A percentile compares a stretch with the other conserved stretches of the same genome.
phyloP scores from a whole-genome alignment of 371 early-diverging fungal genomes.

The Entomophthora muscae region DNA sequence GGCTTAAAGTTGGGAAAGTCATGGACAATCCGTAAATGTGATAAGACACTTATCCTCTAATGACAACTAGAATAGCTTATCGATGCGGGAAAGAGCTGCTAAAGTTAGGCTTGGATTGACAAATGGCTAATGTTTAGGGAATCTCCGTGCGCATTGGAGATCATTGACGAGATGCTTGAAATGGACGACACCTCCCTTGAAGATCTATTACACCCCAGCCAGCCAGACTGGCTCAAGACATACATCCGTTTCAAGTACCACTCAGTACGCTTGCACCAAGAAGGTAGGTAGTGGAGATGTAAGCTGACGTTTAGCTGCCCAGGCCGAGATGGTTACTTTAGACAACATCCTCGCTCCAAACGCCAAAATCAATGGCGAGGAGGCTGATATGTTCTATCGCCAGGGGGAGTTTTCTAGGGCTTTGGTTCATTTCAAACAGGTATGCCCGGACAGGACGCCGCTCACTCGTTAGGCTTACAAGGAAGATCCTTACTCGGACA shows the following conservation, averaged over 20 bases:
- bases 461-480: background rate
- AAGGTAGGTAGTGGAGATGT: background rate
- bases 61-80: background rate
- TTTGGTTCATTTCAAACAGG: background rate
- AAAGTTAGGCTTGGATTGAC: background rate
- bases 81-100: background rate
- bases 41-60: background rate
- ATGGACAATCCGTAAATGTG: background rate
- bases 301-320: background rate
- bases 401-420: background rate
- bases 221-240: background rate
- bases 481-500: background rate
- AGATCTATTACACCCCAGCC: background rate
- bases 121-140: background rate
- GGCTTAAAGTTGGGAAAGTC: background rate
- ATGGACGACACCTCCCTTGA: background rate
- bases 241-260: background rate
- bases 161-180: background rate
- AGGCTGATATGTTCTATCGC: background rate
- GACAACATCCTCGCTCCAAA: background rate
- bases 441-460: background rate
- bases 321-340: background rate
- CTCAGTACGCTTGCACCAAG: background rate
- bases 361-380: background rate
- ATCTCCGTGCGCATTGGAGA: background rate